These are phyloP conservation scores for Aspergillus arachidicola DNA, from an alignment of 2,329 filamentous ascomycete genomes.

Conservation along the genomic window DNA sequence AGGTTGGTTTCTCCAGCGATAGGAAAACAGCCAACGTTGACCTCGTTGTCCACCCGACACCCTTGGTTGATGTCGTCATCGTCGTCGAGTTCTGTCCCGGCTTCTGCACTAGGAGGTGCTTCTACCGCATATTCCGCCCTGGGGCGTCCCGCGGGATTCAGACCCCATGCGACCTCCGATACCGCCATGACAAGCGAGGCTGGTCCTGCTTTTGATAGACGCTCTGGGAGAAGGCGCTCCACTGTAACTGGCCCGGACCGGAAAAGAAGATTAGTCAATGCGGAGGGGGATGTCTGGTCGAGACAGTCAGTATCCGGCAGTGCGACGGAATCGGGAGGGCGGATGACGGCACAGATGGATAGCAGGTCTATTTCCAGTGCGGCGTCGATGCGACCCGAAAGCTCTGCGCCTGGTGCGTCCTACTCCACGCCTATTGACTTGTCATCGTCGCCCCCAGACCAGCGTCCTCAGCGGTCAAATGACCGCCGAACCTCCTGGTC, in stretches of 20 bases:
- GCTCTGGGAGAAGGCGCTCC: constrained; percentile 24
- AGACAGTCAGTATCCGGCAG: constrained; percentile 17
- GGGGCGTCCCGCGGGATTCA: constrained; percentile 9
- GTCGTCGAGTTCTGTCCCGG: constrained; percentile 22
- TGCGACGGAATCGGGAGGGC: constrained; percentile 19
- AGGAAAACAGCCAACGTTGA: constrained; percentile 13
- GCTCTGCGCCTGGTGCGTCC: constrained; percentile 29
- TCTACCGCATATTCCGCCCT: constrained; percentile 14
- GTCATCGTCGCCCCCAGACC: constrained; percentile 32
- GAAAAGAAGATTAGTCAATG: constrained; percentile 46
- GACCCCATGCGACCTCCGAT: constrained; percentile 21
- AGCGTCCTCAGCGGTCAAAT: constrained; percentile 9
- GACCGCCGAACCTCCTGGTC: constrained; percentile 20
- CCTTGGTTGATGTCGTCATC: constrained; percentile 27
- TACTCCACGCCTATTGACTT: constrained; percentile 38
- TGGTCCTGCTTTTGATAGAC: constrained; percentile 20
- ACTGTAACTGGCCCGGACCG: constrained; percentile 36
- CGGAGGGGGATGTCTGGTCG: constrained; percentile 31
- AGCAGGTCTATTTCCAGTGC: constrained; percentile 30
- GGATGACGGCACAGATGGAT: constrained; percentile 18
- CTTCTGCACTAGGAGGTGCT: constrained; percentile 14
- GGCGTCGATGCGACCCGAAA: constrained; percentile 16
- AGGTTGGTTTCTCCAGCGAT: constrained; percentile 33
- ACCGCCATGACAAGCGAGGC: constrained; percentile 18
- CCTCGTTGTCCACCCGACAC: constrained; percentile 1